Percentiles rank a stretch among this genome's conserved stretches.
Conservation (phyloP, 305 asterid species). For the Fraxinus floribunda region DNA sequence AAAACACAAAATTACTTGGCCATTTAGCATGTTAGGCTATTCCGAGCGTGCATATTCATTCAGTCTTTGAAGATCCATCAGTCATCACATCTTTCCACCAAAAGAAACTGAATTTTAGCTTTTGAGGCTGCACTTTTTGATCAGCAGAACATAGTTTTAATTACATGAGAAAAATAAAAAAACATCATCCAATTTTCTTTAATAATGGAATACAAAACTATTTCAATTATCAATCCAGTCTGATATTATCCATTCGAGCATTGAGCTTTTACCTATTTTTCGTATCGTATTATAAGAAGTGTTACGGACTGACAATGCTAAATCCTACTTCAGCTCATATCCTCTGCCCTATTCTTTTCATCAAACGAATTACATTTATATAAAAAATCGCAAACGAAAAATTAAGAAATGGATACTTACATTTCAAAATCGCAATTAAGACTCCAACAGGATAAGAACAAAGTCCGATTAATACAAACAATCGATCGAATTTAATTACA, state of each 20-base stretch:
- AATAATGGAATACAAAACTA: neutral
- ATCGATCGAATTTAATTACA: neutral
- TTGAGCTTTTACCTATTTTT: neutral
- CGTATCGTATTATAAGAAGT: neutral
- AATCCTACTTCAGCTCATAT: neutral
- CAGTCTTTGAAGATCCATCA: neutral
- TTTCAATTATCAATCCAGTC: neutral
- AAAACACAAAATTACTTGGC: neutral
- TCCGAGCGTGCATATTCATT: neutral
- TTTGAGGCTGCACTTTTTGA: neutral
- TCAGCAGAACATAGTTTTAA: neutral
- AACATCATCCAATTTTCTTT: neutral
- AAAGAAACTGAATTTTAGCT: neutral
- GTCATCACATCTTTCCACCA: neutral
- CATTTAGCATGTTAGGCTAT: neutral
- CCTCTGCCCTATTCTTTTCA: neutral
- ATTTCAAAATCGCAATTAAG: neutral
- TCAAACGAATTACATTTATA: neutral
- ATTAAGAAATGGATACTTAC: neutral
- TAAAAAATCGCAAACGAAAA: neutral
- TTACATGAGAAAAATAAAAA: neutral
- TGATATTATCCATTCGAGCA: neutral
- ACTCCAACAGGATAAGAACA: neutral
- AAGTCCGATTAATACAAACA: neutral
- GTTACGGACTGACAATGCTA: neutral